phyloP scores from a whole-genome alignment of 257 asterid genomes.

The Fraxinus americana region DNA sequence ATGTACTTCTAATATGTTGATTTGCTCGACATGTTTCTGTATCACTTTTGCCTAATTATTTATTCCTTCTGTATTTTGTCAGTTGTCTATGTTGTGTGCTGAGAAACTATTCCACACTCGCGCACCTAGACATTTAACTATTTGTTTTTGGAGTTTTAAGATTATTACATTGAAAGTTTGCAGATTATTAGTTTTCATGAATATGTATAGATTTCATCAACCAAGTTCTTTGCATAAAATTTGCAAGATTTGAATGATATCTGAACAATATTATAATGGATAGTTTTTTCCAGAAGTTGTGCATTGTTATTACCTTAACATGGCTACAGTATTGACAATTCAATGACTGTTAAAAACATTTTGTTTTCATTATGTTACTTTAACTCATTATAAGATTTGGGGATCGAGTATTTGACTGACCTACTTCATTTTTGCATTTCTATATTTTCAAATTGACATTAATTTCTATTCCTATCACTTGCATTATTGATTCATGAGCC shows the following conservation, averaged over 20 bases:
- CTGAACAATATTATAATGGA: not conserved
- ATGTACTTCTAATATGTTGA: not conserved
- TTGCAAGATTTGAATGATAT: not conserved
- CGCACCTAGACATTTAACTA: constrained; percentile 3
- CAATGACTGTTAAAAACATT: not conserved
- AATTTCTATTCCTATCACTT: constrained; percentile 11
- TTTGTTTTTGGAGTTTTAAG: not conserved
- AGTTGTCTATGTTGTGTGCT: constrained; percentile 4
- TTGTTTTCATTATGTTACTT: not conserved
- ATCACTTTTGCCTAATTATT: not conserved
- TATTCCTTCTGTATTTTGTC: not conserved
- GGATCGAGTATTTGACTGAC: not conserved
- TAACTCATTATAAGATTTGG: not conserved
- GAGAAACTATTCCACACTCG: not conserved
- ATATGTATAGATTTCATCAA: constrained; percentile 14
- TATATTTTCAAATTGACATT: constrained; percentile 1
- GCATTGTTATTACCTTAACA: not conserved
- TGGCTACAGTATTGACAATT: constrained; percentile 3
- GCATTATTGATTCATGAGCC: constrained; percentile 1
- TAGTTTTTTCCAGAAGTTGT: not conserved
- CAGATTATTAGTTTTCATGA: not conserved
- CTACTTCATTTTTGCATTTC: constrained; percentile 5
- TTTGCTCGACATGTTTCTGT: not conserved
- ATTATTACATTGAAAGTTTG: not conserved
- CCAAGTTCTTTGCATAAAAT: not conserved